phyloP scores from a whole-genome alignment of 2,329 filamentous ascomycete genomes.

The Laburnicola sp. region DNA sequence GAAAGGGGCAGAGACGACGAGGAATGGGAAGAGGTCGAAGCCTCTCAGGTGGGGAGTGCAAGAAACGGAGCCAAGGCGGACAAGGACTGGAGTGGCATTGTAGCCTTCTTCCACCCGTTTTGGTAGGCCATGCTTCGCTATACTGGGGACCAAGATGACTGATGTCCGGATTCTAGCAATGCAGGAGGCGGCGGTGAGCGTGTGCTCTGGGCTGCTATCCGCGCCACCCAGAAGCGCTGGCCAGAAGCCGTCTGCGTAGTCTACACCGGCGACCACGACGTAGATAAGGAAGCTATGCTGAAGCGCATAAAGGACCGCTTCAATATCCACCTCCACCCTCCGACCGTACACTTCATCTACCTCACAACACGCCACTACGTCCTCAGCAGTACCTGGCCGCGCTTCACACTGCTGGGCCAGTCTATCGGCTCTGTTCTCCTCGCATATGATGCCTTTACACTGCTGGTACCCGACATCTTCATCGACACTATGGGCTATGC shows the following conservation, averaged over 20 bases:
- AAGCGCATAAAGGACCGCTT: constrained; percentile 78
- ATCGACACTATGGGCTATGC: constrained; percentile 98
- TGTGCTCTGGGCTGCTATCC: constrained; percentile 93
- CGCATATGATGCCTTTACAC: constrained; percentile 89
- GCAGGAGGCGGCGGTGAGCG: constrained; percentile 94
- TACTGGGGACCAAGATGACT: constrained; percentile 10
- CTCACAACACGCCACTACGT: constrained; percentile 86
- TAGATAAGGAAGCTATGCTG: constrained; percentile 77
- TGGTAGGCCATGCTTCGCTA: constrained; percentile 62
- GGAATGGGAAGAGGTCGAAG: constrained; percentile 71
- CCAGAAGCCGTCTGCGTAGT: constrained; percentile 87
- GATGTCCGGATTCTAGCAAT: constrained; percentile 64
- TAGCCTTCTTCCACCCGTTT: constrained; percentile 98
- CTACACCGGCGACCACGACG: constrained; percentile 94
- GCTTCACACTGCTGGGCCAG: constrained; percentile 92
- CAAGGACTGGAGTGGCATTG: constrained; percentile 76
- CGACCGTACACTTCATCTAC: constrained; percentile 85
- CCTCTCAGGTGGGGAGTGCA: constrained; percentile 51
- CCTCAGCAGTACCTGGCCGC: constrained; percentile 82
- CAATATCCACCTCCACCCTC: constrained; percentile 84
- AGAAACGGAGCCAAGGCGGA: constrained; percentile 51
- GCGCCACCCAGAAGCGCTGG: constrained; percentile 85
- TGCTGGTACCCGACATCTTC: constrained; percentile 90
- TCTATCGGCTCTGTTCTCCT: constrained; percentile 85
- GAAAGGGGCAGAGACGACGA: constrained; percentile 54